A percentile compares a stretch with the other conserved stretches of the same genome.
These are phyloP conservation scores for Diaporthe citrichinensis DNA, from an alignment of 2,329 filamentous ascomycete genomes.

Conservation along the genomic window DNA sequence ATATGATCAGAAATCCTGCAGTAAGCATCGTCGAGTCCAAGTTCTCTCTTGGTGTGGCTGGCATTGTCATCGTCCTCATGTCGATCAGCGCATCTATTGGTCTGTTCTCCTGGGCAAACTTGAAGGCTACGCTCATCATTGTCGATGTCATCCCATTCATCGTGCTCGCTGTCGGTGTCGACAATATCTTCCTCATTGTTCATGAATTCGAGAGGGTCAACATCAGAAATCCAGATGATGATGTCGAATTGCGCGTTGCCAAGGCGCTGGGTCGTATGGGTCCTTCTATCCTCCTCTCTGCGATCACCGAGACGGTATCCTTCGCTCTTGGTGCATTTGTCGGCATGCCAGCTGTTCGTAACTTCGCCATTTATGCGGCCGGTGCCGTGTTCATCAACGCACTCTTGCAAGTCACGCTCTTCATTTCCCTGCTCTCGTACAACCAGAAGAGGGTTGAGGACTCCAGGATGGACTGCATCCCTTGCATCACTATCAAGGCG, in stretches of 20 bases:
- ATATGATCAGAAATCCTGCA: slow-evolving; percentile 85
- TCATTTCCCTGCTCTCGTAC: slow-evolving; percentile 89
- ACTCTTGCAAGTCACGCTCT: slow-evolving; percentile 96
- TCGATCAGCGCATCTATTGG: slow-evolving; percentile 96
- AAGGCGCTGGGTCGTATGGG: slow-evolving; percentile 96
- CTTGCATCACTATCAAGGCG: slow-evolving; percentile 85
- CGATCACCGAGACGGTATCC: slow-evolving; percentile 92
- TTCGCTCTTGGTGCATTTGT: slow-evolving; percentile 95
- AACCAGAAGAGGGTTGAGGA: slow-evolving; percentile 94
- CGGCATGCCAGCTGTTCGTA: slow-evolving; percentile 97
- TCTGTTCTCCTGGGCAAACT: slow-evolving; percentile 89
- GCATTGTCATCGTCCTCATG: slow-evolving; percentile 96
- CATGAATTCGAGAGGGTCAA: slow-evolving; percentile 98
- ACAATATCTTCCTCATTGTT: slow-evolving; percentile 99
- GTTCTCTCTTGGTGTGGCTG: slow-evolving; percentile 93
- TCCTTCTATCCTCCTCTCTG: slow-evolving; percentile 94
- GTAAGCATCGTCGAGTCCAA: slow-evolving; percentile 94
- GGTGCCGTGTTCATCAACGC: slow-evolving; percentile 98
- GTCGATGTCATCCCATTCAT: slow-evolving; percentile 99
- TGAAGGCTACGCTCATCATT: slow-evolving; percentile 97
- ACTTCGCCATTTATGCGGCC: slow-evolving; percentile 96
- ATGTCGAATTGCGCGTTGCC: slow-evolving; percentile 87
- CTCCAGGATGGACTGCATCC: slow-evolving; percentile 90
- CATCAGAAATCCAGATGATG: slow-evolving; percentile 88
- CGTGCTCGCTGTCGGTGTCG: slow-evolving; percentile 94